A percentile compares a stretch with the other conserved stretches of the same genome.
These are phyloP conservation scores for Ananas comosus DNA, from an alignment of 176 grass and related monocot genomes.

Conservation along the genomic window DNA sequence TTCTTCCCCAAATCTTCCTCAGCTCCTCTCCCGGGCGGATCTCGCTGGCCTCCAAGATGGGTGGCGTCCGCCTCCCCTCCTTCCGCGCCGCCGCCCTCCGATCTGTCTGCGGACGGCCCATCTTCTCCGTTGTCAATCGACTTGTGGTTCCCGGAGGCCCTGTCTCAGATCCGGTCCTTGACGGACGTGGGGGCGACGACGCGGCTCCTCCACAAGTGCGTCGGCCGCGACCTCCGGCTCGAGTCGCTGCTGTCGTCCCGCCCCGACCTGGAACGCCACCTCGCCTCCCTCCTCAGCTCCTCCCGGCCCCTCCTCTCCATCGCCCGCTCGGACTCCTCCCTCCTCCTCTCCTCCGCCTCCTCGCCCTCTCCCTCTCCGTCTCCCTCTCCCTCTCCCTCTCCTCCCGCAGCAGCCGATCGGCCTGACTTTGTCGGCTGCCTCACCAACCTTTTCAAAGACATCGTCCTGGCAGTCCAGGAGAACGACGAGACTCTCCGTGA, in stretches of 20 bases:
- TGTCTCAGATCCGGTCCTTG: slow-evolving; percentile 50
- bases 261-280: slow-evolving; percentile 66
- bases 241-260: slow-evolving; percentile 65
- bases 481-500: slow-evolving; percentile 71
- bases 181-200: slow-evolving; percentile 72
- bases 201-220: slow-evolving; percentile 73
- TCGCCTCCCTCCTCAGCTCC: slow-evolving; percentile 45
- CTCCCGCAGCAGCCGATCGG: slow-evolving; percentile 26
- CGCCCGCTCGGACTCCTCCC: slow-evolving; percentile 56
- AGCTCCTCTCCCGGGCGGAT: too few relatives aligned
- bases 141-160: slow-evolving; percentile 47
- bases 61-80: slow-evolving; percentile 16
- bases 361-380: slow-evolving; percentile 52
- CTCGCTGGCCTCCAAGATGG: too few relatives aligned
- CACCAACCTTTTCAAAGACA: slow-evolving; percentile 80
- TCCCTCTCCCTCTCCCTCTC: slow-evolving; percentile 49
- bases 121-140: slow-evolving; percentile 31
- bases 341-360: slow-evolving; percentile 46
- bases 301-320: slow-evolving; percentile 67
- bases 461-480: slow-evolving; percentile 76
- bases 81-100: slow-evolving; percentile 2
- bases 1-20: too few relatives aligned
- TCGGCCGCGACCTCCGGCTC: slow-evolving; percentile 54
- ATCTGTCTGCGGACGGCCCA: slow-evolving; percentile 9
- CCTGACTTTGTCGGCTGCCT: slow-evolving; percentile 79